Conservation (phyloP, 129 eudicot genomes). For the Flaveria linearis region DNA sequence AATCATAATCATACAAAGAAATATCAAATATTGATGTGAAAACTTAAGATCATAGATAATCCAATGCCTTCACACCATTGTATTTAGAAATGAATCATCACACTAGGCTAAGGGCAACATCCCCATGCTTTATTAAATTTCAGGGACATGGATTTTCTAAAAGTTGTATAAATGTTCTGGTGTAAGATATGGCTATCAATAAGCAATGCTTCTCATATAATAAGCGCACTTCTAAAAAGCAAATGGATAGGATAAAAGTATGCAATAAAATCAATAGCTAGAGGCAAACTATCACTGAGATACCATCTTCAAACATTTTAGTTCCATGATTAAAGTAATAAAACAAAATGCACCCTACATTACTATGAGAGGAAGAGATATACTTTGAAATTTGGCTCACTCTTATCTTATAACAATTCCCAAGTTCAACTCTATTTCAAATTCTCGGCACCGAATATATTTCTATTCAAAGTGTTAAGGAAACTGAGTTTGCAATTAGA, state of each 20-base stretch:
- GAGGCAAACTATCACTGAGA: conserved; percentile 1
- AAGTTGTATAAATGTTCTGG: not conserved
- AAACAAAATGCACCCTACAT: not conserved
- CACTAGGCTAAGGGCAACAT: not conserved
- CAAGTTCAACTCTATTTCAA: not conserved
- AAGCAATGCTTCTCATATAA: conserved; percentile 2
- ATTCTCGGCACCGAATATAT: not conserved
- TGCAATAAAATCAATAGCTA: not conserved
- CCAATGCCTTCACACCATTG: not conserved
- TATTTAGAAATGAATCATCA: not conserved
- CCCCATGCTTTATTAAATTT: not conserved
- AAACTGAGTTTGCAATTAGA: not conserved
- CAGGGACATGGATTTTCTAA: not conserved
- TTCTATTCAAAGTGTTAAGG: not conserved
- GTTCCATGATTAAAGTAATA: not conserved
- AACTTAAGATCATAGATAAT: not conserved
- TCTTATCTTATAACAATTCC: not conserved
- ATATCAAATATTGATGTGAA: not conserved
- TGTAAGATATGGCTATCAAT: conserved; percentile 1
- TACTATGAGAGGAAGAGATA: not conserved
- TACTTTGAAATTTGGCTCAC: not conserved
- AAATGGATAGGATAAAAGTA: not conserved
- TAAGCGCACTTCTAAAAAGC: not conserved
- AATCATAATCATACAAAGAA: no score
- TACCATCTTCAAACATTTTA: not conserved